A percentile compares a stretch with the other conserved stretches of the same genome.
Conservation (phyloP, 2,329 filamentous ascomycete species). For the Monosporascus ibericus region DNA sequence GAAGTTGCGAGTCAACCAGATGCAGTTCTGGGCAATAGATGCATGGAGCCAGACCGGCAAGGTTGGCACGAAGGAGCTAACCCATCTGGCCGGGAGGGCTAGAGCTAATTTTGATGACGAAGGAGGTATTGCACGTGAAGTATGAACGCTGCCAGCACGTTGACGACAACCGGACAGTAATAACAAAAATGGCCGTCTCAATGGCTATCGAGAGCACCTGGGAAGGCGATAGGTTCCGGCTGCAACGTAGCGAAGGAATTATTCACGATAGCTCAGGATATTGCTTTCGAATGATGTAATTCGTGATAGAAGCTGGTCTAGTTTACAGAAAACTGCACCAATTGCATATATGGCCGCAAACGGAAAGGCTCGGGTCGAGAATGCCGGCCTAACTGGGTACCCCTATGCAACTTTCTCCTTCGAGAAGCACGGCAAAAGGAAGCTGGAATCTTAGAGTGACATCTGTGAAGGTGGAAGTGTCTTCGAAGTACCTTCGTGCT, state of each 20-base stretch:
- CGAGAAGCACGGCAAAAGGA: not conserved
- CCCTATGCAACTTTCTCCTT: not conserved
- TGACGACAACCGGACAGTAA: no score
- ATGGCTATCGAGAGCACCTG: not conserved
- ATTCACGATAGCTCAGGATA: not conserved
- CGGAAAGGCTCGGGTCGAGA: no score
- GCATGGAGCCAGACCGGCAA: not conserved
- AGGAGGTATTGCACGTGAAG: not conserved
- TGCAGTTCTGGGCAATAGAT: no score
- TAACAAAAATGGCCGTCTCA: no score
- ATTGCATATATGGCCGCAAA: no score
- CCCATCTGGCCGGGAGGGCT: not conserved
- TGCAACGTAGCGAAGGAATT: not conserved
- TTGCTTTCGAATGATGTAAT: not conserved
- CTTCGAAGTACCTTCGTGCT: not conserved
- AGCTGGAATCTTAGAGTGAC: not conserved
- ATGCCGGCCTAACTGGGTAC: no score
- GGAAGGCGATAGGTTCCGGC: no score
- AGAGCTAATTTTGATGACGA: slow-evolving; percentile 1
- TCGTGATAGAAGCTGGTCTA: not conserved
- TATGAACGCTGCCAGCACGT: no score
- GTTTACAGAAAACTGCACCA: no score
- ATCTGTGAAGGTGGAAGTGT: no score
- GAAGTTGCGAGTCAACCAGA: no score
- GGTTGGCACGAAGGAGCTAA: not conserved